A percentile compares a stretch with the other conserved stretches of the same genome.
phyloP scores from a whole-genome alignment of 805 yeast species.

The Candida sonorensis region DNA sequence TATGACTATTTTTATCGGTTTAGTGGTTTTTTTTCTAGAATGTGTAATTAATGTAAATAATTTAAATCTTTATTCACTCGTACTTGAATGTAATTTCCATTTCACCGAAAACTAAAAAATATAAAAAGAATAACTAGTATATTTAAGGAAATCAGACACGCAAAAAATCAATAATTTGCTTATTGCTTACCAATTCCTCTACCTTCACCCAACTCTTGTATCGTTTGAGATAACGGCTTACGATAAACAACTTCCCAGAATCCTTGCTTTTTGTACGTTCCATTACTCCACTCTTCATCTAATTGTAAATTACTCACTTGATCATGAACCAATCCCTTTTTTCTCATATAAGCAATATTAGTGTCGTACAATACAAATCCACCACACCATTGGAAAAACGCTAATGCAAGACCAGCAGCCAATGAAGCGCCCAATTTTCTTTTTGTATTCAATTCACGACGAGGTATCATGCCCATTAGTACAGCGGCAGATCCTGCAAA shows the following conservation, averaged over 20 bases:
- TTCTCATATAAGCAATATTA: slow-evolving; percentile 35
- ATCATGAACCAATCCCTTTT: slow-evolving; percentile 34
- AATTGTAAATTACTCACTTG: slow-evolving; percentile 30
- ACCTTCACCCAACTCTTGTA: slow-evolving; percentile 66
- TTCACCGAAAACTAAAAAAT: too few species aligned
- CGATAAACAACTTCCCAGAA: slow-evolving; percentile 81
- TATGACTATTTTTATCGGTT: too few species aligned
- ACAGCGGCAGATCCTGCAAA: slow-evolving; percentile 19
- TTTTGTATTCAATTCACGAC: slow-evolving; percentile 22
- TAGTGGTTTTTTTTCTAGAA: too few species aligned
- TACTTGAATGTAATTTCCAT: too few species aligned
- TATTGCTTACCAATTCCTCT: slow-evolving; percentile 42
- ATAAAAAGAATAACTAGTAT: too few species aligned
- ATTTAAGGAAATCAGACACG: slow-evolving; percentile 1
- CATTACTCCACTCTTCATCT: slow-evolving; percentile 25
- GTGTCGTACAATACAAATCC: slow-evolving; percentile 37
- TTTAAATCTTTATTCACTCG: too few species aligned
- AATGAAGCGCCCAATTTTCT: slow-evolving; percentile 41
- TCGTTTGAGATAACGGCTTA: slow-evolving; percentile 75
- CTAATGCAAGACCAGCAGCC: slow-evolving; percentile 38
- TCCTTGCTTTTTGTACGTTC: slow-evolving; percentile 39
- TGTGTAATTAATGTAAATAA: too few species aligned
- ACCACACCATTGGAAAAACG: slow-evolving; percentile 49
- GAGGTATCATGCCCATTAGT: slow-evolving; percentile 12
- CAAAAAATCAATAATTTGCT: not conserved